Evolutionary conservation across 345 rosid species (phyloP).

Genomic region (Dimocarpus longan): DNA sequence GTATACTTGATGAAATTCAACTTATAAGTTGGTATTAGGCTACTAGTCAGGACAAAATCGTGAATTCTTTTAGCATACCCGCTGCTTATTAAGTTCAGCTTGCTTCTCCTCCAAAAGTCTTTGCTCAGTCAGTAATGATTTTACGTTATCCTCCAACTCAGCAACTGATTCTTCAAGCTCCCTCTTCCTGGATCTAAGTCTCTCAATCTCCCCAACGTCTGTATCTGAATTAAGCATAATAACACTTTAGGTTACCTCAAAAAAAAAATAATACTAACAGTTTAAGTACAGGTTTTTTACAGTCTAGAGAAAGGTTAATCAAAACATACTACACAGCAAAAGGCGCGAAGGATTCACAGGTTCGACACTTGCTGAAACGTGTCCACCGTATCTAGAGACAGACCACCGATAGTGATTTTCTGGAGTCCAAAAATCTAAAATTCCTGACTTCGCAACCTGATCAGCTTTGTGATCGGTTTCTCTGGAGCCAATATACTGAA

Average conservation of each 20-base stretch:
- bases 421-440: conserved; percentile 91
- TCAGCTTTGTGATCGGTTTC: conserved; percentile 88
- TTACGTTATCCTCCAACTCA: conserved; percentile 46
- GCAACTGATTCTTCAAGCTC: conserved; percentile 59
- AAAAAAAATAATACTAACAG: too few relatives aligned
- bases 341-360: conserved; percentile 74
- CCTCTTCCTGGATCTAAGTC: conserved; percentile 53
- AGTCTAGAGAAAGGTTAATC: background rate
- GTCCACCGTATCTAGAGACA: conserved; percentile 83
- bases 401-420: conserved; percentile 91
- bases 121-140: conserved; percentile 54
- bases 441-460: conserved; percentile 61
- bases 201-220: conserved; percentile 77
- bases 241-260: background rate
- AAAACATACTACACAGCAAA: conserved; percentile 58
- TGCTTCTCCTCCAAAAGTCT: conserved; percentile 69
- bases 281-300: background rate
- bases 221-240: conserved; percentile 37
- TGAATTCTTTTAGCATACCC: conserved; percentile 46
- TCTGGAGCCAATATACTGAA: conserved; percentile 78
- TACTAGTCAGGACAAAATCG: background rate
- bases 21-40: background rate
- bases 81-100: conserved; percentile 64
- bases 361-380: conserved; percentile 72
- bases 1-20: conserved; percentile 10